These are phyloP conservation scores for Gossypium schwendimanii DNA, from an alignment of 441 rosid genomes.

Conservation along the genomic window DNA sequence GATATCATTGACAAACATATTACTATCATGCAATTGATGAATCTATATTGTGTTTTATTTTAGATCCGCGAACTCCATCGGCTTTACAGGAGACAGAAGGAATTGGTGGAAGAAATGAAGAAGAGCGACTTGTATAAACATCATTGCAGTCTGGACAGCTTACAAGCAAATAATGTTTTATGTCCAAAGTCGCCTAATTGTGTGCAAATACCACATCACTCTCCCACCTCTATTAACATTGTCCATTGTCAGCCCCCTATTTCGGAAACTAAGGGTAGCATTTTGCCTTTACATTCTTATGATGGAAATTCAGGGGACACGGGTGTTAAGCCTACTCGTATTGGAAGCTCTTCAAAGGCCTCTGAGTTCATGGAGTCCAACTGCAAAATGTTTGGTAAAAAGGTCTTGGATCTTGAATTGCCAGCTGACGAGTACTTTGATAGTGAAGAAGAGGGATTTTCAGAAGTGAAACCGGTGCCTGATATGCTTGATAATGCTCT, in stretches of 20 bases:
- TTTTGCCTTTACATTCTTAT: slow-evolving; percentile 8
- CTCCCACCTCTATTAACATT: slow-evolving; percentile 18
- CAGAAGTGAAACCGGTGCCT: slow-evolving; percentile 15
- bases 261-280: slow-evolving; percentile 21
- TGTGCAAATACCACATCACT: slow-evolving; percentile 10
- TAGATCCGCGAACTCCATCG: slow-evolving; percentile 67
- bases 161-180: slow-evolving; percentile 20
- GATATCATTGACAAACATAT: neutral
- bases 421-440: slow-evolving; percentile 46
- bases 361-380: slow-evolving; percentile 26
- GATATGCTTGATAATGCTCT: slow-evolving; percentile 6
- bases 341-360: slow-evolving; percentile 14
- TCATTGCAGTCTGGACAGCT: slow-evolving; percentile 14
- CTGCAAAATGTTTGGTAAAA: slow-evolving; percentile 38
- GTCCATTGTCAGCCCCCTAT: slow-evolving; percentile 21
- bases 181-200: slow-evolving; percentile 16
- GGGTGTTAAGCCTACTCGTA: slow-evolving; percentile 13
- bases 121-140: slow-evolving; percentile 17
- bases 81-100: slow-evolving; percentile 49
- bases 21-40: neutral
- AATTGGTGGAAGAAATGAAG: slow-evolving; percentile 52
- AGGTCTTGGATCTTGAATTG: slow-evolving; percentile 52
- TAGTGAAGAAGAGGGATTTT: slow-evolving; percentile 29
- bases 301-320: slow-evolving; percentile 16
- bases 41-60: slow-evolving; percentile 18